Base-by-base conservation (phyloP, 768 basidiomycete genomes). In the Suillus spraguei region DNA sequence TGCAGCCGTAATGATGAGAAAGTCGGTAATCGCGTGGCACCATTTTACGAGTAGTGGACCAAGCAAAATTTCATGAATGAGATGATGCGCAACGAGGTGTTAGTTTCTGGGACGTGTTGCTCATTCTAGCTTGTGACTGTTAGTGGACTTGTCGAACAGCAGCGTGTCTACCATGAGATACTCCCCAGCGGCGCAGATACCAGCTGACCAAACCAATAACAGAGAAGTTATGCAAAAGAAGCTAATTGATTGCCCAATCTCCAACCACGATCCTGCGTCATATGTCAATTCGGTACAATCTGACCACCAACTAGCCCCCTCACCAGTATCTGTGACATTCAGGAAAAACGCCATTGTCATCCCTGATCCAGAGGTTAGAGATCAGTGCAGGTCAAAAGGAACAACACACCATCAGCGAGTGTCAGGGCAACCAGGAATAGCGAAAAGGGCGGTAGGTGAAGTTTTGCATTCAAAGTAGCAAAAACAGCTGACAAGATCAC, bases 331-430 rank as follows among this genome's bases (percentile, higher is more conserved):
- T 28, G 86, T 87, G 33, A 95, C 93, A 44, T 85, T 86, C 79
- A 88, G 88, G 75, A 95, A 95, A 78, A 95, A 94, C 5, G 87
- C 81, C 63, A 93, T 80, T 0, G 91, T 92, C 90, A 93, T 93
- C 33, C 87, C 90, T 92, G 63, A 36, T 55, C 13, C 28, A 53
- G n/a, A 28, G 32, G 6, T 53, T 46, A 52, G 22, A 66, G 38
- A 68, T 38, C 6, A 68, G 64, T 65, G n/a, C 60, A 50, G 58
- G 63, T 59, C 32, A 64, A 14, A 22, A 70, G 24, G 17, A 24
- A 42, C 36, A 20, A 55, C 79, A 36, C 68, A 86, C 89, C 86
- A 69, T 92, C 90, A 0, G 87, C 90, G 36, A 95, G 79, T 14
- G 88, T 85, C 11, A 93, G 76, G 0, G 91, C 90, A 4, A 94